Evolutionary conservation across 331 rosid species (phyloP).

Genomic region (Rhamnella rubrinervis): DNA sequence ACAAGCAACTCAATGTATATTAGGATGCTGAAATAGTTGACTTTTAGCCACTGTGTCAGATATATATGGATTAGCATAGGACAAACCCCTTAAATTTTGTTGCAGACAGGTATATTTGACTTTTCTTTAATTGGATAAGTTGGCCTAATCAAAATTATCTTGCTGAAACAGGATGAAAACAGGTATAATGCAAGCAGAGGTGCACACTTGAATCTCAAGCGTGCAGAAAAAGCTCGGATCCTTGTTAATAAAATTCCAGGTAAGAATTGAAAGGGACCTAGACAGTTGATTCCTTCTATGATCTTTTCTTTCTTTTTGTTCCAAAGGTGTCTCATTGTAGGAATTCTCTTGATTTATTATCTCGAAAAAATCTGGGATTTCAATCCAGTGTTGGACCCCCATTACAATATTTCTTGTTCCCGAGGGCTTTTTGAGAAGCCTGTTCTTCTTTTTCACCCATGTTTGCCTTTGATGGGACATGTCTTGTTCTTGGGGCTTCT

Average conservation of each 20-base stretch:
- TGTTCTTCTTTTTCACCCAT: neutral
- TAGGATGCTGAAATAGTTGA: too few relatives aligned
- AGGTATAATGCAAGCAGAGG: slow-evolving; percentile 97
- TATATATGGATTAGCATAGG: neutral
- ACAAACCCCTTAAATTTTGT: slow-evolving; percentile 4
- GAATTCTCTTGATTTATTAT: neutral
- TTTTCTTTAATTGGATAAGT: neutral
- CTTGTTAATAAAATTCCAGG: slow-evolving; percentile 93
- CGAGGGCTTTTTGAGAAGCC: too few relatives aligned
- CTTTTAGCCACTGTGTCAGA: too few relatives aligned
- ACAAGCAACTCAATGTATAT: too few relatives aligned
- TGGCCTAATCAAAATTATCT: slow-evolving; percentile 22
- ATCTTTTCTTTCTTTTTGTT: too few relatives aligned
- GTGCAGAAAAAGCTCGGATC: slow-evolving; percentile 93
- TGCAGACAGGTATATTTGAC: neutral
- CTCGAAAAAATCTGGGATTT: neutral
- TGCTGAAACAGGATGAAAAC: slow-evolving; percentile 81
- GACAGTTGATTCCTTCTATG: too few relatives aligned
- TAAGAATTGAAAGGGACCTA: slow-evolving; percentile 5
- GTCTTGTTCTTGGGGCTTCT: slow-evolving; percentile 6
- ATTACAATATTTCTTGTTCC: neutral
- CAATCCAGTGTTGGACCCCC: neutral
- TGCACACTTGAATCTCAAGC: slow-evolving; percentile 90
- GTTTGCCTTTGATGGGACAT: neutral
- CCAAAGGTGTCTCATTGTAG: too few relatives aligned